These are phyloP conservation scores for Exophiala dermatitidis DNA, from an alignment of 2,329 filamentous ascomycete genomes.

Conservation along the genomic window DNA sequence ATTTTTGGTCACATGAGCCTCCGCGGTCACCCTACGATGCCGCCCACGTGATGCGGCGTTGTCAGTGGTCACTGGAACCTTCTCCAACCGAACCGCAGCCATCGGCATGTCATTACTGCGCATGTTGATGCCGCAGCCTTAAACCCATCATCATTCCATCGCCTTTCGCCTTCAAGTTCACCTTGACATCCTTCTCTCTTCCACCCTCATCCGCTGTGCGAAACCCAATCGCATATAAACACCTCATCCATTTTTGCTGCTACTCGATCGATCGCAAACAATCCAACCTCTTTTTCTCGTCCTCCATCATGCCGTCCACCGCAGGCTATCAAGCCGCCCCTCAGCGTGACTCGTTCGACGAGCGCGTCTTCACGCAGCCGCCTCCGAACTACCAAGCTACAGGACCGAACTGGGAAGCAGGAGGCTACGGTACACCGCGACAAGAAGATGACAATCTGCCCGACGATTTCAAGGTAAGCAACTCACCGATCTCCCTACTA, in stretches of 20 bases:
- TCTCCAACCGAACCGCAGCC: constrained; percentile 9
- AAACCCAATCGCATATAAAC: background rate
- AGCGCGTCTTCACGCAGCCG: constrained; percentile 61
- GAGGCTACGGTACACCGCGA: constrained; percentile 51
- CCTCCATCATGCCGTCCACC: constrained; percentile 22
- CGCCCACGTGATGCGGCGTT: background rate
- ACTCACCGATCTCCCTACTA: constrained; percentile 13
- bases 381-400: constrained; percentile 73
- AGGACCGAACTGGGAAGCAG: constrained; percentile 51
- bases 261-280: background rate
- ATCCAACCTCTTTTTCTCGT: background rate
- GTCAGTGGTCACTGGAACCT: constrained; percentile 11
- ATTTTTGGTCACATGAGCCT: background rate
- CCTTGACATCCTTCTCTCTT: background rate
- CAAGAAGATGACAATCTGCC: constrained; percentile 84
- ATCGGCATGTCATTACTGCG: constrained; percentile 1
- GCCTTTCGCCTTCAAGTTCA: background rate
- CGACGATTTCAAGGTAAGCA: constrained; percentile 83
- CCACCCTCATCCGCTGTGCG: background rate
- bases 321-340: constrained; percentile 78
- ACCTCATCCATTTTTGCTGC: background rate
- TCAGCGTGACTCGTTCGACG: constrained; percentile 78
- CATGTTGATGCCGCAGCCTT: background rate
- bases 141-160: constrained; percentile 4
- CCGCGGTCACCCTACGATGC: background rate